Base-by-base conservation (phyloP, 2,329 filamentous ascomycete species). In the Dactylellina haptotyla region DNA sequence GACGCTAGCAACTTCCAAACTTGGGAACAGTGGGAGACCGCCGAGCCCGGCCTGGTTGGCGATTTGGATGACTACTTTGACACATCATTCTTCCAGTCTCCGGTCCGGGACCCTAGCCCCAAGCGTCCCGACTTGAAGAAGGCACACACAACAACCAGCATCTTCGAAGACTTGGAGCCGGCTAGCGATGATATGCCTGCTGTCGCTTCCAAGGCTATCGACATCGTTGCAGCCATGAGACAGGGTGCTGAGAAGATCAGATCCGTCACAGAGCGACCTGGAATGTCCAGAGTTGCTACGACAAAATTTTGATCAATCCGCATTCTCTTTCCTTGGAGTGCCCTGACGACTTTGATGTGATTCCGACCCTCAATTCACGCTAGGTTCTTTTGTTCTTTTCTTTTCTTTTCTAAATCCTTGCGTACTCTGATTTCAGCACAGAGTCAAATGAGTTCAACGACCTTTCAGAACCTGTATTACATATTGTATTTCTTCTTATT, bases 61-160 rank as follows among this genome's bases (percentile, higher is more conserved):
- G 63, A 75, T 30, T 53, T 69, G n/a, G 63, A 75, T 58, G 59
- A 75, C 30, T 75, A 67, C 58, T 75, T 75, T 56, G 63, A 67
- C 39, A 63, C 48, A 23, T 67, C 63, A 43, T 69, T 67, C 62
- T 67, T 75, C 26, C 62, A 75, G 34, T 67, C 70, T n/a, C 69
- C 69, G 23, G 69, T 57, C 37, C 34, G 69, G 62, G 69, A 73
- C 48, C 69, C 69, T 6, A 73, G 69, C 46, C 69, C 69, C 16
- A 73, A 73, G 41, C 69, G 69, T 39, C 61, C 43, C 12, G 69
- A 66, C 28, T 16, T 57, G 32, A 66, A 57, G 54, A 73, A 45
- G 48, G 51, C 63, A 5, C 39, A 28, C 18, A 57, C 53, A 10
- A 62, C 69, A 20, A 64, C 69, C 14, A 73, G 62, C 39, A 73